Conservation (phyloP, 257 asterid species). For the Cynanchum wilfordii region DNA sequence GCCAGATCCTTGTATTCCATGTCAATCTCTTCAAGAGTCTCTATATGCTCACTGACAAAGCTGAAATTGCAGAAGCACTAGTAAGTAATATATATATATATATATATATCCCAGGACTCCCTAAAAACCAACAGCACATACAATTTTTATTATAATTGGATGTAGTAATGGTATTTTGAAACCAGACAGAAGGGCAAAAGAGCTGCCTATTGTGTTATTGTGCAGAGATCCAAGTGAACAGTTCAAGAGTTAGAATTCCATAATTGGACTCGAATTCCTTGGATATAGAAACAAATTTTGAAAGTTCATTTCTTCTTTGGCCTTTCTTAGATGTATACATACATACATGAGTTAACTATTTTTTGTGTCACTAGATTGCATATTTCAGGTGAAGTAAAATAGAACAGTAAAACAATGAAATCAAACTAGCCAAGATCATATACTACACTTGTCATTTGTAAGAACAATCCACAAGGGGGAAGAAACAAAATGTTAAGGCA, state of each 20-base stretch:
- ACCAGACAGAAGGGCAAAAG: background rate
- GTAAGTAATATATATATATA: slow-evolving; percentile 4
- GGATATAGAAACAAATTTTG: background rate
- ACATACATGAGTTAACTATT: background rate
- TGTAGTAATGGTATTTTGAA: background rate
- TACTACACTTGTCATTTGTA: background rate
- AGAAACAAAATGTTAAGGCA: background rate
- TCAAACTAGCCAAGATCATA: background rate
- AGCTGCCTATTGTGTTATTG: background rate
- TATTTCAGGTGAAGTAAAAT: background rate
- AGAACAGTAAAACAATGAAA: background rate
- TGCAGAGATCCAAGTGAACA: background rate
- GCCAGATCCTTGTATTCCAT: slow-evolving; percentile 93
- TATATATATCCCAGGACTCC: too few relatives aligned
- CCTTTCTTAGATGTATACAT: background rate
- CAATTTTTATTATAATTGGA: background rate
- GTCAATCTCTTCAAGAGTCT: slow-evolving; percentile 94
- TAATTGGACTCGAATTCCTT: too few relatives aligned
- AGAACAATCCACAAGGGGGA: background rate
- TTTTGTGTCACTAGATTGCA: background rate
- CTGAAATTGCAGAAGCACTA: slow-evolving; percentile 36
- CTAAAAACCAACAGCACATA: background rate
- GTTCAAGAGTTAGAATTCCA: background rate
- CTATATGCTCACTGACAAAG: slow-evolving; percentile 98
- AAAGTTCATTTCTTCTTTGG: background rate